These are phyloP conservation scores for Pythium aphanidermatum DNA, from an alignment of 352 stramenopile species.

Conservation along the genomic window DNA sequence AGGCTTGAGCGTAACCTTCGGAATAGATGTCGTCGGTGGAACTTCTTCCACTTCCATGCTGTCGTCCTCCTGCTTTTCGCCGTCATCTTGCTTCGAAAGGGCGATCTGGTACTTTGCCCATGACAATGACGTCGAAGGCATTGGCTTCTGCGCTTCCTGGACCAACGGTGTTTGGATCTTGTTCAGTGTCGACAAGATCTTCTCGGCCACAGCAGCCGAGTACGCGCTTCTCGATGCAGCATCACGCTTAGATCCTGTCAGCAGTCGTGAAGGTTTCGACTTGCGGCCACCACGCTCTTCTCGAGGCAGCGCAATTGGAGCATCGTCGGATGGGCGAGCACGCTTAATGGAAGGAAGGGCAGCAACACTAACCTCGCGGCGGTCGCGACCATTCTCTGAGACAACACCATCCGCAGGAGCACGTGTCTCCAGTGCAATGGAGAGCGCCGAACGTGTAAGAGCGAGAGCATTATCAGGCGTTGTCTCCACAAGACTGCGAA, in stretches of 20 bases:
- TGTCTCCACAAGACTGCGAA: slow-evolving; percentile 59
- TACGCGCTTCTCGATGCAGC: slow-evolving; percentile 51
- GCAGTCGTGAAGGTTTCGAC: slow-evolving; percentile 54
- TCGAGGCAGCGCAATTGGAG: slow-evolving; percentile 22
- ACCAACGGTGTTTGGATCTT: slow-evolving; percentile 79
- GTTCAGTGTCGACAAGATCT: slow-evolving; percentile 75
- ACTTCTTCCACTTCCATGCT: slow-evolving; percentile 29
- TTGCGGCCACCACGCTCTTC: slow-evolving; percentile 55
- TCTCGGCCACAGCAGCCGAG: slow-evolving; percentile 68
- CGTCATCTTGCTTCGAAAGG: slow-evolving; percentile 27
- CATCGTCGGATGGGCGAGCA: slow-evolving; percentile 28
- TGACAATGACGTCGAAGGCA: slow-evolving; percentile 67
- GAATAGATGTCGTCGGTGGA: slow-evolving; percentile 50
- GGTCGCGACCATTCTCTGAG: slow-evolving; percentile 7
- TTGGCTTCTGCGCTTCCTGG: slow-evolving; percentile 63
- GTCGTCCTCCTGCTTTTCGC: not conserved
- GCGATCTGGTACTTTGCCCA: slow-evolving; percentile 85
- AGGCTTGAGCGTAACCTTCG: slow-evolving; percentile 21
- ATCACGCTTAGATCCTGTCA: slow-evolving; percentile 69
- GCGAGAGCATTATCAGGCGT: slow-evolving; percentile 50
- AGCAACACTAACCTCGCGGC: slow-evolving; percentile 18
- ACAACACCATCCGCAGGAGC: not conserved
- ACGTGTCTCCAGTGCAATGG: slow-evolving; percentile 18
- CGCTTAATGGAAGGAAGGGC: slow-evolving; percentile 37
- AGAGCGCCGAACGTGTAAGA: slow-evolving; percentile 50